Evolutionary conservation across 495 filamentous ascomycete genomes (phyloP), one percentile per base, ranked within the genome.

Genomic region (Penicillium chermesinum): DNA sequence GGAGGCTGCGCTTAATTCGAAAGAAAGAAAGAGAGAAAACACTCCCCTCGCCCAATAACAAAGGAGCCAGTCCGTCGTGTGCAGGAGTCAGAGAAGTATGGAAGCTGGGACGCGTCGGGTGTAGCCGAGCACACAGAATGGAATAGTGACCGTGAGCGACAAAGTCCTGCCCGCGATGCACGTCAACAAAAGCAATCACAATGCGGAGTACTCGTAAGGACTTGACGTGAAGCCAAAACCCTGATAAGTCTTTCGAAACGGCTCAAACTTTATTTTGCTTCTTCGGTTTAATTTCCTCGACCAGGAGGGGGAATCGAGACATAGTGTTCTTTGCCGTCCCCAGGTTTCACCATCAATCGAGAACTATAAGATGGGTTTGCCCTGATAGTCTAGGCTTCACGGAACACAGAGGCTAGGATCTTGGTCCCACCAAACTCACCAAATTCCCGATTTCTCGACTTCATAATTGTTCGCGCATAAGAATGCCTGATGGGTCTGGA

Each of bases 261-360:
- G 10, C 5, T 30, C 10, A 30, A 30, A 20, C 16, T 44, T 34
- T 7, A 4, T 35, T 34, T 44, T 44, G 27, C 35, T 44, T 44
- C 27, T 34, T 20, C 17, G 17, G 21, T 38, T n/a, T n/a, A n/a
- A n/a, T n/a, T n/a, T n/a, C n/a, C n/a, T n/a, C n/a, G n/a, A n/a
- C n/a, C n/a, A n/a, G n/a, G n/a, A 20, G 20, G 33, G 20, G 25
- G 33, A 37, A 20, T 34, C 44, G 40, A 42, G 18, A 8, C 13
- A 13, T 25, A 57, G 38, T 42, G 41, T 41, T 38, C 33, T 46
- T 52, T 41, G 49, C 52, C 45, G 49, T 45, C 49, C 38, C 53
- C 52, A 47, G 18, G 35, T 47, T 20, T 15, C 19, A 30, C 19
- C 38, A 15, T n/a, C n/a, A n/a, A n/a, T n/a, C n/a, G n/a, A 33